These are phyloP conservation scores for Heterobasidion irregulare DNA, from an alignment of 1,284 basidiomycete genomes.

Conservation along the genomic window DNA sequence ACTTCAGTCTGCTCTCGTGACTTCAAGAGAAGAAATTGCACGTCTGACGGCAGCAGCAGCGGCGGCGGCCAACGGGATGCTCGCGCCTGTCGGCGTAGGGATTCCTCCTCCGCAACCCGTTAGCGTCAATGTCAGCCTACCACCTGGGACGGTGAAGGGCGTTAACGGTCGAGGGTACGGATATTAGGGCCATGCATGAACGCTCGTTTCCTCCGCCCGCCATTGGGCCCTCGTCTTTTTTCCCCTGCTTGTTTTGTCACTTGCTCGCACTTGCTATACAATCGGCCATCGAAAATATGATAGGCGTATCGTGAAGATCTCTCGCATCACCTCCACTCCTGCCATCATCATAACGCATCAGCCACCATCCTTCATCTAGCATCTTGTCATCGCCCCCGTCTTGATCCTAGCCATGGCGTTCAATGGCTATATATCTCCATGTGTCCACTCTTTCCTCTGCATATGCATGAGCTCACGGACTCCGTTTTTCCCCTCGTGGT, in stretches of 20 bases:
- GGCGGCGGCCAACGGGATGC: conserved; percentile 39
- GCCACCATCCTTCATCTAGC: background rate
- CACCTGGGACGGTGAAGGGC: conserved; percentile 18
- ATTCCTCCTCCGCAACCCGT: conserved; percentile 21
- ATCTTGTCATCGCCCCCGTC: background rate
- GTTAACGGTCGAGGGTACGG: conserved; percentile 21
- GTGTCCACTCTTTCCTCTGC: too few species aligned
- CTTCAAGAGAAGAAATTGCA: conserved; percentile 74
- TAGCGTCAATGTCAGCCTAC: conserved; percentile 36
- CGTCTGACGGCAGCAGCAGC: conserved; percentile 52
- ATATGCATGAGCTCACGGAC: too few species aligned
- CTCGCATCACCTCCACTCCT: background rate
- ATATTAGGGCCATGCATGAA: conserved; percentile 7
- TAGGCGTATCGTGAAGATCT: background rate
- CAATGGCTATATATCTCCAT: too few species aligned
- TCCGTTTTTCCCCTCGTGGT: too few species aligned
- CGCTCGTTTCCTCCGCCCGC: too few species aligned
- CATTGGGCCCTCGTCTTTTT: too few species aligned
- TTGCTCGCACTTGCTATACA: background rate
- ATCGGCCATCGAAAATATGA: background rate
- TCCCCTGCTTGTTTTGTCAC: too few species aligned
- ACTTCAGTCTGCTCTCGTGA: conserved; percentile 69
- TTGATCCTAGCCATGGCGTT: too few species aligned
- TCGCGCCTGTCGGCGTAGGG: conserved; percentile 17
- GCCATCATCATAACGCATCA: background rate